Conservation (phyloP, 2,329 filamentous ascomycete species). For the Canariomyces notabilis region DNA sequence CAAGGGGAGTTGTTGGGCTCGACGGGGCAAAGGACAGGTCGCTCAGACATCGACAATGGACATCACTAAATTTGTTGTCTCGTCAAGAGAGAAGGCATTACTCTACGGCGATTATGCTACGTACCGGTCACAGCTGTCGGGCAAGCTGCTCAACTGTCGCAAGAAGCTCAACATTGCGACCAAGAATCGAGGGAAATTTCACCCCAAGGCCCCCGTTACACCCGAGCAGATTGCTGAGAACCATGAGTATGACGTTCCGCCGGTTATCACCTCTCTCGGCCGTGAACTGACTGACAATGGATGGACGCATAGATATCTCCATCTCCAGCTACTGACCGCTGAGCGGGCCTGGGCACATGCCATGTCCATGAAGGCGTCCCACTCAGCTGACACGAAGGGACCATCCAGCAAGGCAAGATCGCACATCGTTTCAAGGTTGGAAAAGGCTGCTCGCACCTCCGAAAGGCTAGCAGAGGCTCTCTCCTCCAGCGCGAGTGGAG, state of each 20-base stretch:
- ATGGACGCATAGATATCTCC: conserved; percentile 56
- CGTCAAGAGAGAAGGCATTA: conserved; percentile 75
- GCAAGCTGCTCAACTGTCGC: conserved; percentile 74
- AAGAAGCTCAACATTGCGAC: conserved; percentile 82
- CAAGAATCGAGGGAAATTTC: conserved; percentile 81
- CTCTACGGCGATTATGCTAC: conserved; percentile 83
- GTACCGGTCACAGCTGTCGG: conserved; percentile 74
- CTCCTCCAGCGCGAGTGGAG: conserved; percentile 56
- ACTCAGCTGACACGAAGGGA: conserved; percentile 72
- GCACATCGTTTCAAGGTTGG: conserved; percentile 82
- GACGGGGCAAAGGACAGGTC: conserved; percentile 2
- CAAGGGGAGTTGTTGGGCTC: too few relatives aligned
- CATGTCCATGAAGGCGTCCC: conserved; percentile 85
- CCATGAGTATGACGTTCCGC: conserved; percentile 57
- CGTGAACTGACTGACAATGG: conserved; percentile 14
- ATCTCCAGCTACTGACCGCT: conserved; percentile 76
- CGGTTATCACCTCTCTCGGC: not conserved
- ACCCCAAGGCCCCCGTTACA: conserved; percentile 63
- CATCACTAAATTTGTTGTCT: conserved; percentile 78
- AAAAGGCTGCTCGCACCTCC: conserved; percentile 71
- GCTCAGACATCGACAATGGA: conserved; percentile 57
- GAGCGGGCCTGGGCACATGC: conserved; percentile 94
- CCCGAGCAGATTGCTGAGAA: conserved; percentile 70
- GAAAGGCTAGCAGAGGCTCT: conserved; percentile 63
- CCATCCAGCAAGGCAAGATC: conserved; percentile 74